Base-by-base conservation (phyloP, 2,329 filamentous ascomycete species). In the Biscogniauxia marginata region DNA sequence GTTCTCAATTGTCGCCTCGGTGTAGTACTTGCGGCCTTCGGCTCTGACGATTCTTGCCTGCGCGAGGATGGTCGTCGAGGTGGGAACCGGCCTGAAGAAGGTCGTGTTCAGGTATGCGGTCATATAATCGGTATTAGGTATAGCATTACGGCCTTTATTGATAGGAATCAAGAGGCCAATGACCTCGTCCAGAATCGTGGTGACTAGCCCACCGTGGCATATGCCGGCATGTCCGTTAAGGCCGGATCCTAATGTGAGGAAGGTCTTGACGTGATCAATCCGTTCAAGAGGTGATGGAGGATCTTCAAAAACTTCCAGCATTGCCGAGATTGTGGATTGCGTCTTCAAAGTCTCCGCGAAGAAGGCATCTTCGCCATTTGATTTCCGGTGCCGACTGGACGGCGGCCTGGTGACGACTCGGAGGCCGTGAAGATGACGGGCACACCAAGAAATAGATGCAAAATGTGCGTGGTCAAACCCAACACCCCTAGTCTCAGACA, bases 201-300 rank as follows among this genome's bases (percentile, higher is more conserved):
- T 77, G 6, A 83, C 76, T 24, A 87, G 77, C 1, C 84, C 85
- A 19, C 85, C 84, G 65, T 88, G 85, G 8, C 76, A 71, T 6
- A 83, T 73, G 3, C 74, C 68, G 1, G 79, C 71, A 61, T 80
- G 79, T 2, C 84, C 84, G 59, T 83, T 82, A 54, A 87, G 61
- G 18, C 77, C 79, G 9, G 73, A 63, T 1, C 81, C 84, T 1
- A 87, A 71, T 11, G 67, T 71, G 4, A 75, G 46, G 30, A 78
- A 65, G 1, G 63, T 64, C 23, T 70, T 69, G 47, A 75, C 16
- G 34, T 72, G 65, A n/a, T 63, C 54, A 2, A 75, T 57, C 2
- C 54, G 71, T 16, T 61, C 61, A 16, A 43, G 52, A 9, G 63
- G 55, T 6, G 52, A 48, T 18, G 58, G n/a, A 3, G 75, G 73